Base-by-base conservation (phyloP, 306 rosid genomes). In the Heteromeles arbutifolia region DNA sequence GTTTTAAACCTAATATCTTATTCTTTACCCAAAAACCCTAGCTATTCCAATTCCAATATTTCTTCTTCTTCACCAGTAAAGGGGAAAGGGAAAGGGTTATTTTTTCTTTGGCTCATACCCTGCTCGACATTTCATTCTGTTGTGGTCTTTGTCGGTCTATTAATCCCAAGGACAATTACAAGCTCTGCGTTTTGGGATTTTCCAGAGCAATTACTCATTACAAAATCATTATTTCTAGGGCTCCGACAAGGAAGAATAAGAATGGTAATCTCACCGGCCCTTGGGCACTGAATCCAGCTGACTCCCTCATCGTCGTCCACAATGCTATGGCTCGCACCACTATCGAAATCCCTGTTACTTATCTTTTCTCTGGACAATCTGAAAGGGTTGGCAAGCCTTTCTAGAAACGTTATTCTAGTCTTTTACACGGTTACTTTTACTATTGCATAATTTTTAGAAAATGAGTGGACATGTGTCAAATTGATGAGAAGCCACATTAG, bases 291-390 rank as follows among this genome's bases (percentile, higher is more conserved):
- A 91, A 84, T 64, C 81, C 88, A 12, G 82, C 66, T 59, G 90
- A 86, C 59, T 79, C 78, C 17, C 74, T 82, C 86, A 72, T 74
- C 85, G 66, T 31, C 34, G 6, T 79, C 29, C 81, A 90, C 63
- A 84, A 68, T 74, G 31, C 74, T 11, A 72, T 65, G 39, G 28
- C 72, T 73, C 63, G 73, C 76, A 53, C 88, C 67, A 67, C 79
- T 4, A 75, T 80, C 74, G 96, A 95, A 81, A 87, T 95, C 57
- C 96, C 93, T 1, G 87, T 95, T 70, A 87, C 91, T 52, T 95
- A 0, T 29, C 0, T 29, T 29, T 29, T 29, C 4, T 29, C 31
- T 29, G 31, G 31, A 29, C 31, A 29, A 29, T 29, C 31, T 29
- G 3, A 3, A 3, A 4, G 31, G 4, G 3, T 29, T 4, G 31